Percentiles rank a stretch among this genome's conserved stretches.
phyloP scores from a whole-genome alignment of 805 yeast genomes.

The Wickerhamomyces tratensis region DNA sequence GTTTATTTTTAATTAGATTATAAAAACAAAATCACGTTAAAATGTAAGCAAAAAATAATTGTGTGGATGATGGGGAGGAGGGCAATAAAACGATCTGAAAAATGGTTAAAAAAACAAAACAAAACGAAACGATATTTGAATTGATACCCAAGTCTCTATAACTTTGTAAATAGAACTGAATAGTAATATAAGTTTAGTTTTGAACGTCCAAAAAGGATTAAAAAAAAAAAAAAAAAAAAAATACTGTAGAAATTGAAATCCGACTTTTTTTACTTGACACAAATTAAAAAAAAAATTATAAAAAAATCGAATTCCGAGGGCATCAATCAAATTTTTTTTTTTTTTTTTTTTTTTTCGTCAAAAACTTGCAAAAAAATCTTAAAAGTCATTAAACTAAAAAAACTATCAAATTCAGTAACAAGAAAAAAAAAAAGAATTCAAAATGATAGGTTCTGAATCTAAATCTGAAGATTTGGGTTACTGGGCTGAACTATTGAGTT shows the following conservation, averaged over 20 bases:
- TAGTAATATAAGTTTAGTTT: too few relatives aligned
- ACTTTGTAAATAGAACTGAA: too few relatives aligned
- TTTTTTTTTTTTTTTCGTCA: background rate
- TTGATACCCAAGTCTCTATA: too few relatives aligned
- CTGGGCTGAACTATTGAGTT: constrained; percentile 62
- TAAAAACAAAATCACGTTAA: background rate
- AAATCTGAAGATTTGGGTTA: constrained; percentile 21
- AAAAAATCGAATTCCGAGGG: too few relatives aligned
- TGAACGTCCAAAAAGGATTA: background rate
- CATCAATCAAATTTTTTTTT: background rate
- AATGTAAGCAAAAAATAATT: too few relatives aligned
- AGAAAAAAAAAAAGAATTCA: too few relatives aligned
- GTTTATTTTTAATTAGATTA: background rate
- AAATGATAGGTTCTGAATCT: too few relatives aligned
- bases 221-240: background rate
- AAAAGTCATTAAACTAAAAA: constrained; percentile 4
- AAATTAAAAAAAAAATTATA: too few relatives aligned
- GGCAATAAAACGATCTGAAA: too few relatives aligned
- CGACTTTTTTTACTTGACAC: background rate
- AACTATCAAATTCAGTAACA: constrained; percentile 5
- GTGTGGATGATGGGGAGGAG: too few relatives aligned
- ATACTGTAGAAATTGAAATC: too few relatives aligned
- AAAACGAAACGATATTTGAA: background rate
- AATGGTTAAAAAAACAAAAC: background rate
- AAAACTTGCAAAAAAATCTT: background rate